Evolutionary conservation across 139 green algal species (phyloP).

Genomic region (Mychonastes homosphaera): DNA sequence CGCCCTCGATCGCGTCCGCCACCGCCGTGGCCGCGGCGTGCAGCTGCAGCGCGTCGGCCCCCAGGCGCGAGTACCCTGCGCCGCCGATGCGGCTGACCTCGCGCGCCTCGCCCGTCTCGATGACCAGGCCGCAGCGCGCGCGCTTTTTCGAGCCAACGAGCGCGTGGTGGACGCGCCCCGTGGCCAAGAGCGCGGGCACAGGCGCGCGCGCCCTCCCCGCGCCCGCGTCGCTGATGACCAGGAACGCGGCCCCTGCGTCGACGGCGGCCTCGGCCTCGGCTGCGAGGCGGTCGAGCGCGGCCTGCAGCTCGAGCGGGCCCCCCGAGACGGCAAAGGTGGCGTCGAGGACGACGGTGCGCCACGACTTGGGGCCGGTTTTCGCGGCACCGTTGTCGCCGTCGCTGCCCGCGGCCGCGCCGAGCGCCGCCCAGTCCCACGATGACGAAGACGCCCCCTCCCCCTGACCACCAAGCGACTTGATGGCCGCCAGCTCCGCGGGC

Average conservation of each 20-base stretch:
- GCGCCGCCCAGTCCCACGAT: too few relatives aligned
- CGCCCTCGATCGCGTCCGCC: neutral
- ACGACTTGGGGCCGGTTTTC: too few relatives aligned
- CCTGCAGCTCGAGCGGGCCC: constrained; percentile 56
- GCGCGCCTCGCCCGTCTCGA: constrained; percentile 70
- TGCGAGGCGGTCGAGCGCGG: constrained; percentile 60
- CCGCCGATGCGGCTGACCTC: constrained; percentile 68
- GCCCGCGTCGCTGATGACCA: constrained; percentile 64
- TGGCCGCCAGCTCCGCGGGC: constrained; percentile 31
- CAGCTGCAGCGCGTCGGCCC: constrained; percentile 56
- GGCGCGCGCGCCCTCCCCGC: constrained; percentile 50
- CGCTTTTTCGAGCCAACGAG: constrained; percentile 60
- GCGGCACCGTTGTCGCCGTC: too few relatives aligned
- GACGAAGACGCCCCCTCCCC: too few relatives aligned
- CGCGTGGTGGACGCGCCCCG: constrained; percentile 81
- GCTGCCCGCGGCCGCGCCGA: too few relatives aligned
- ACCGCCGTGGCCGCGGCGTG: constrained; percentile 55
- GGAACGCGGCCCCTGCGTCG: constrained; percentile 56
- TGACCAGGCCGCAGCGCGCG: constrained; percentile 58
- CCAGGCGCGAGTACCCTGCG: constrained; percentile 43
- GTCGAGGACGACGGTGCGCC: constrained; percentile 74
- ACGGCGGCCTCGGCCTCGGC: constrained; percentile 64
- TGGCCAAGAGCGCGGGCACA: constrained; percentile 69
- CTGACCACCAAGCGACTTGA: too few relatives aligned
- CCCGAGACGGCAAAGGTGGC: constrained; percentile 63